A percentile compares a stretch with the other conserved stretches of the same genome.
phyloP scores from a whole-genome alignment of 768 basidiomycete genomes.

The Psilocybe tampanensis region DNA sequence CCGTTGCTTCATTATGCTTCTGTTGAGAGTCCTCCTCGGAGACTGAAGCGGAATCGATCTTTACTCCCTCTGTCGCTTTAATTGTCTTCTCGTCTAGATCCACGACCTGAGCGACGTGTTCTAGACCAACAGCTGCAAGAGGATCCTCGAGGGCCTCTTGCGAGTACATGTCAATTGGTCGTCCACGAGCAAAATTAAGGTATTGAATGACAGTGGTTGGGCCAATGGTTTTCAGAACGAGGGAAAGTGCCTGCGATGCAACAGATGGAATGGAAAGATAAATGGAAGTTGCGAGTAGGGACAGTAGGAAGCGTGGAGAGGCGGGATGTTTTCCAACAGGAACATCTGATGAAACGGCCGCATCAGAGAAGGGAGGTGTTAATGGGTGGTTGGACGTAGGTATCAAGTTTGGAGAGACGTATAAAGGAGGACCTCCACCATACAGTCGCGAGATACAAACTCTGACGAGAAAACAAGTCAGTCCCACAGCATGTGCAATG shows the following conservation, averaged over 20 bases:
- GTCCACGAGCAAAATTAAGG: constrained; percentile 81
- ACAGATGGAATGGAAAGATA: constrained; percentile 84
- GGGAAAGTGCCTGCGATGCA: constrained; percentile 72
- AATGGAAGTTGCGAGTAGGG: constrained; percentile 83
- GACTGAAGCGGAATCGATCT: constrained; percentile 12
- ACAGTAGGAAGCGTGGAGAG: constrained; percentile 79
- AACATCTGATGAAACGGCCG: constrained; percentile 24
- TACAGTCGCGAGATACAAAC: constrained; percentile 87
- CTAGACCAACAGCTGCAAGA: constrained; percentile 70
- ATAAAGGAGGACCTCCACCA: constrained; percentile 78
- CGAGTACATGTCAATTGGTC: constrained; percentile 49
- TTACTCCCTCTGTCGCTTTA: constrained; percentile 17
- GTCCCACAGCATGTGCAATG: neutral
- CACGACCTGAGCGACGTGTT: constrained; percentile 58
- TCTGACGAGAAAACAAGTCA: constrained; percentile 38
- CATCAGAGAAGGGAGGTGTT: constrained; percentile 61
- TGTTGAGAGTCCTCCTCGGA: constrained; percentile 3
- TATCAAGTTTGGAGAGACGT: constrained; percentile 63
- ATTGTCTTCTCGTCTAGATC: constrained; percentile 31
- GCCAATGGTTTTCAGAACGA: constrained; percentile 73
- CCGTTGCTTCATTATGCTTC: neutral
- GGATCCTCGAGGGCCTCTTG: constrained; percentile 39
- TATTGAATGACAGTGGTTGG: constrained; percentile 79
- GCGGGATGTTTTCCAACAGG: constrained; percentile 70
- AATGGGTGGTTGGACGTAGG: constrained; percentile 72